Evolutionary conservation across 192 early-diverging fungal genomes (phyloP).

Genomic region (Pilobolus umbonatus): DNA sequence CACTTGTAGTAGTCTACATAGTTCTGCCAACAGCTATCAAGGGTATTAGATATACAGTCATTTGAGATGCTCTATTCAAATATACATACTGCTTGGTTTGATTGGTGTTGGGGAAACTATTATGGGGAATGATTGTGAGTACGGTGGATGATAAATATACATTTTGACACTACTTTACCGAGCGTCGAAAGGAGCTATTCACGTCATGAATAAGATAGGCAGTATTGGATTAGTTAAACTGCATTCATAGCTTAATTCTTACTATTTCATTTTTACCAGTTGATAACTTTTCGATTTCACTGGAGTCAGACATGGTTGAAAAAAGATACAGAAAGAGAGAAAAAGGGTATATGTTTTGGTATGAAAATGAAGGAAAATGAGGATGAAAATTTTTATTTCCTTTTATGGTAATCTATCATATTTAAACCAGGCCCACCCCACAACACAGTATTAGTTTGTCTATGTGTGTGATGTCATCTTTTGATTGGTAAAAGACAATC

Average conservation of each 20-base stretch:
- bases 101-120: constrained; percentile 95
- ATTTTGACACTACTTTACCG: constrained; percentile 31
- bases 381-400: constrained; percentile 3
- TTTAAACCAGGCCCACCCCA: too few relatives aligned
- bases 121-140: constrained; percentile 7
- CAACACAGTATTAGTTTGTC: not conserved
- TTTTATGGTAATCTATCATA: too few relatives aligned
- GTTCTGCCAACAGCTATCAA: constrained; percentile 93
- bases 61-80: not conserved
- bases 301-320: constrained; percentile 27
- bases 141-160: not conserved
- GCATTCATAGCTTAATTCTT: not conserved
- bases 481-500: not conserved
- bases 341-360: constrained; percentile 5
- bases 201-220: not conserved
- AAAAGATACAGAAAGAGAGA: constrained; percentile 15
- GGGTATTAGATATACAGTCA: not conserved
- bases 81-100: constrained; percentile 80
- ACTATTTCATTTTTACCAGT: constrained; percentile 17
- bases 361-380: not conserved
- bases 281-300: constrained; percentile 21
- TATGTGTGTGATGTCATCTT: not conserved
- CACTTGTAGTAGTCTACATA: constrained; percentile 95
- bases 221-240: not conserved
- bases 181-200: constrained; percentile 55